These are phyloP conservation scores for Phytophthora chlamydospora DNA, from an alignment of 352 stramenopile species.

Conservation along the genomic window DNA sequence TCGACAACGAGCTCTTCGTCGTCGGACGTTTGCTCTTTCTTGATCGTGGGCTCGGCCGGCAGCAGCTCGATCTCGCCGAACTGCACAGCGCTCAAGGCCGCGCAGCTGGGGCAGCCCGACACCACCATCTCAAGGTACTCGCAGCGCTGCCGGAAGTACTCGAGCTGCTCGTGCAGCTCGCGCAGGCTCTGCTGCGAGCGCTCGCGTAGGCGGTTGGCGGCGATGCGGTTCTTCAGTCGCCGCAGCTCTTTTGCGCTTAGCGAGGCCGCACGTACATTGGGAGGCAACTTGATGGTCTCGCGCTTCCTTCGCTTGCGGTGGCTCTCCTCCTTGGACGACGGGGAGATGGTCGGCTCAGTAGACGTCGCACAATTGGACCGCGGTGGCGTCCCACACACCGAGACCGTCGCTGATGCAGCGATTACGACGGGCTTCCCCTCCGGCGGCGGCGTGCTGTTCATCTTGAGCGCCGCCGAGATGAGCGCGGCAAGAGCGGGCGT, in stretches of 20 bases:
- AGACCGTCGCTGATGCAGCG: background rate
- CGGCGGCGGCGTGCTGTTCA: background rate
- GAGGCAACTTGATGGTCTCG: conserved; percentile 54
- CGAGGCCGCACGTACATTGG: conserved; percentile 28
- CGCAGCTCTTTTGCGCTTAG: conserved; percentile 53
- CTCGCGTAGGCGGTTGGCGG: conserved; percentile 47
- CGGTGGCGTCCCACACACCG: background rate
- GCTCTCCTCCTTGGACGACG: conserved; percentile 7
- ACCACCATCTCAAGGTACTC: conserved; percentile 42
- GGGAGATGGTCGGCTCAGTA: conserved; percentile 8
- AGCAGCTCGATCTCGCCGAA: conserved; percentile 25
- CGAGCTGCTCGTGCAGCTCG: conserved; percentile 45
- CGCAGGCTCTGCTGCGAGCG: conserved; percentile 54
- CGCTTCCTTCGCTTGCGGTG: conserved; percentile 50
- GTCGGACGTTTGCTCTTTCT: conserved; percentile 6
- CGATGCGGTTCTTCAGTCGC: conserved; percentile 65
- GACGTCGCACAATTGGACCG: background rate
- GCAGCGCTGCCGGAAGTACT: conserved; percentile 40
- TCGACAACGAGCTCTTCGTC: conserved; percentile 2
- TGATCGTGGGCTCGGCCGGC: conserved; percentile 2
- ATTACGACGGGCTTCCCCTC: conserved; percentile 1
- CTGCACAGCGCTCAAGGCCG: conserved; percentile 9
- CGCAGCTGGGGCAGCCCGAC: conserved; percentile 38
- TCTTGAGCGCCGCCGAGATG: conserved; percentile 6
- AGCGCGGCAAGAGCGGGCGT: conserved; percentile 15